Evolutionary conservation across 2,329 filamentous ascomycete genomes (phyloP).

Genomic region (Colletotrichum eremochloae): DNA sequence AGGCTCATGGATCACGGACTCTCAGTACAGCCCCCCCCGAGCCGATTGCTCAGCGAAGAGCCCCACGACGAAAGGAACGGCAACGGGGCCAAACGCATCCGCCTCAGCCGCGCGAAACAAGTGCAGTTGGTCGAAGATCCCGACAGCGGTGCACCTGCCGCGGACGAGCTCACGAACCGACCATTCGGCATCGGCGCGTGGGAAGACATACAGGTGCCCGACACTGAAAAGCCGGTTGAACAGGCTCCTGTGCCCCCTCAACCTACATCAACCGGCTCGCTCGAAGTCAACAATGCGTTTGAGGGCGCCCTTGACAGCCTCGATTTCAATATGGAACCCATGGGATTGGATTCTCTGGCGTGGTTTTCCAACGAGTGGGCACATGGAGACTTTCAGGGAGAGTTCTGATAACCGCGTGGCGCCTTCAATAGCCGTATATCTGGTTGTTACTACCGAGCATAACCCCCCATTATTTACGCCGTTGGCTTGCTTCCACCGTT

Average conservation of each 20-base stretch:
- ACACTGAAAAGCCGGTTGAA: conserved; percentile 31
- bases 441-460: not conserved
- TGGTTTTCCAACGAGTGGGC: conserved; percentile 41
- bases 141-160: conserved; percentile 29
- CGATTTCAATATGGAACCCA: conserved; percentile 60
- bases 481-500: not conserved
- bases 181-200: conserved; percentile 39
- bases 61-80: conserved; percentile 29
- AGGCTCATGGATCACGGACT: conserved; percentile 63
- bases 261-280: conserved; percentile 50
- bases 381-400: conserved; percentile 34
- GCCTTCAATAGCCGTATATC: too few species aligned
- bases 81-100: conserved; percentile 28
- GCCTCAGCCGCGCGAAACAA: conserved; percentile 33
- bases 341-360: conserved; percentile 53
- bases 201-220: conserved; percentile 39
- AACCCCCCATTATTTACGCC: too few species aligned
- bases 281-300: conserved; percentile 65
- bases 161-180: conserved; percentile 38
- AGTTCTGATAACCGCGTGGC: conserved; percentile 11
- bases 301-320: conserved; percentile 63
- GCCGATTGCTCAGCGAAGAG: conserved; percentile 50
- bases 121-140: conserved; percentile 38
- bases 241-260: conserved; percentile 30
- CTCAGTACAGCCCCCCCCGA: conserved; percentile 49